Base-by-base conservation (phyloP, 495 filamentous ascomycete genomes). In the Hyaloscypha hepaticicola region DNA sequence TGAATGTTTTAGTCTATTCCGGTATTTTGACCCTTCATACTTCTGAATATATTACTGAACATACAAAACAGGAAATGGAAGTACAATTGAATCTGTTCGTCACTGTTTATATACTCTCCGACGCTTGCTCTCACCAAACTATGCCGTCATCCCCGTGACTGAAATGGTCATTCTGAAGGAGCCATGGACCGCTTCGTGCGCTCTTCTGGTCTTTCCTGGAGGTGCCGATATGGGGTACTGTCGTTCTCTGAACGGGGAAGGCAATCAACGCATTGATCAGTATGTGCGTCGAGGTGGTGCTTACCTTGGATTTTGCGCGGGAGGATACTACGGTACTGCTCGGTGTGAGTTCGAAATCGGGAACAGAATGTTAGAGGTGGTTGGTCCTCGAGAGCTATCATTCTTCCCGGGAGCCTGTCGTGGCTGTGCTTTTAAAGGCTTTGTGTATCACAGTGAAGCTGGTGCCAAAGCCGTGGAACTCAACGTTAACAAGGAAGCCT, bases 191-290 rank as follows among this genome's bases (percentile, higher is more conserved):
- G 79, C 89, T 14, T 86, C 92, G 0, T 99, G 95, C 69, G 91
- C 92, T 2, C 81, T 97, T 16, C 83, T 99, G 14, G 93, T 99
- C 5, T 85, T 99, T 58, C 95, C 95, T 11, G 96, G 96, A 19
- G 95, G 95, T n/a, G 95, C 92, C 21, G 95, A 99, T 70, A 81
- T 96, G 49, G 91, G 88, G 31, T 99, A 97, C 76, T 96, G 93
- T 71, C 87, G 90, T 5, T 87, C 84, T 12, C 82, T 99, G 49
- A 95, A 98, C 74, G 95, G 95, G 33, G 78, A 86, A 62, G 95
- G 95, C 16, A 99, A 97, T 73, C 82, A 88, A 41, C 82, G 80
- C 60, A 97, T 99, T 73, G 78, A 80, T 21, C 87, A 93, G 64
- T 99, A 88, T 73, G 91, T 99, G 52, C 88, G 88, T 59, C 77